phyloP scores from a whole-genome alignment of 371 early-diverging fungal species.

The Mycotypha africana region DNA sequence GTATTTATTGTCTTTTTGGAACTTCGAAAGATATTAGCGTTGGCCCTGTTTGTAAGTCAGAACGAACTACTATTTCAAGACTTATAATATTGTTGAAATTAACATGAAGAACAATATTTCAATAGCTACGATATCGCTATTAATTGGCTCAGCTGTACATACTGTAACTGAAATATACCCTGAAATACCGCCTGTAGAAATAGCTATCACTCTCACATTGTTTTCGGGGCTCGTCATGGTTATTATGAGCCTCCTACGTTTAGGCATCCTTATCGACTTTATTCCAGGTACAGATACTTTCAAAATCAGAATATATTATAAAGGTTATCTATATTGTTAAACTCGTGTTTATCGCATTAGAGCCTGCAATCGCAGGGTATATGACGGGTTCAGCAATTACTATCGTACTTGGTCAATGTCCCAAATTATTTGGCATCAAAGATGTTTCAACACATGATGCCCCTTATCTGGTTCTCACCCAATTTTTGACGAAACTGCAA shows the following conservation, averaged over 20 bases:
- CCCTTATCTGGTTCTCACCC: conserved; percentile 43
- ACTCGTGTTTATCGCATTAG: not conserved
- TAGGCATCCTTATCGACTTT: conserved; percentile 83
- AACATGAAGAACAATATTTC: not conserved
- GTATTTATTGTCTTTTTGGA: conserved; percentile 76
- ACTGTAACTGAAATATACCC: conserved; percentile 19
- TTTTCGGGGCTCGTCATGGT: conserved; percentile 54
- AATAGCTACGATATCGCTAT: conserved; percentile 73
- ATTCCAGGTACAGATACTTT: conserved; percentile 48
- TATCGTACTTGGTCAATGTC: conserved; percentile 68
- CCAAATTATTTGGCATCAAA: conserved; percentile 67
- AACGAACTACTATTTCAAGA: no score
- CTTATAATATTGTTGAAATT: no score
- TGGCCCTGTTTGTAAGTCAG: conserved; percentile 65
- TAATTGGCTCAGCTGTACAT: conserved; percentile 63
- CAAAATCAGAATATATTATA: not conserved
- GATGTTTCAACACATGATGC: conserved; percentile 51
- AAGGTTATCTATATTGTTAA: not conserved
- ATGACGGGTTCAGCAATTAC: conserved; percentile 71
- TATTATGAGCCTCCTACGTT: conserved; percentile 62
- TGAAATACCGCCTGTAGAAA: conserved; percentile 25
- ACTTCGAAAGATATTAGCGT: conserved; percentile 86
- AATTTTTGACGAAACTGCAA: conserved; percentile 33
- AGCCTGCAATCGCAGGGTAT: conserved; percentile 67
- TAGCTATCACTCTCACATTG: conserved; percentile 52